Percentiles rank a stretch among this genome's conserved stretches.
Conservation (phyloP, 352 stramenopile genomes). For the Hyphochytrium catenoides region DNA sequence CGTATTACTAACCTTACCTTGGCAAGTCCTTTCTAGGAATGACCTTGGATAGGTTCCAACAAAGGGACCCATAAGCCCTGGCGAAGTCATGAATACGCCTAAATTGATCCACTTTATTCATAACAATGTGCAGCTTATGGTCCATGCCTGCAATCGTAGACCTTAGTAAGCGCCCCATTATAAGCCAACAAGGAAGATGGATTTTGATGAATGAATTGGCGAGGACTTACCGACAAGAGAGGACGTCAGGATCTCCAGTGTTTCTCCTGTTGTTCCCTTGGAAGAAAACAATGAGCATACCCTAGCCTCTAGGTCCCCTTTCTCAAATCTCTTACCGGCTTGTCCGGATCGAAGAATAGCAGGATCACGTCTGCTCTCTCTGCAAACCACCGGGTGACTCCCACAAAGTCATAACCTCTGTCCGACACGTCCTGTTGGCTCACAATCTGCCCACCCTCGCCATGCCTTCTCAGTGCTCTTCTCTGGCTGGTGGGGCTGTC, state of each 20-base stretch:
- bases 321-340: conserved; percentile 51
- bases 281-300: conserved; percentile 8
- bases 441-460: no score
- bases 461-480: no score
- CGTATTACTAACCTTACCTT: no score
- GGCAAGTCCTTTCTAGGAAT: conserved; percentile 98
- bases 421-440: conserved; percentile 17
- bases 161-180: no score
- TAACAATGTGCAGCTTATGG: conserved; percentile 98
- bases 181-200: no score
- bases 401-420: conserved; percentile 86
- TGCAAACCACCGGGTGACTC: conserved; percentile 92
- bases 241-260: conserved; percentile 88
- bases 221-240: conserved; percentile 76
- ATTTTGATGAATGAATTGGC: no score
- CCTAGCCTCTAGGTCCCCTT: no score
- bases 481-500: conserved; percentile 71
- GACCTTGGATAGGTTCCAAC: conserved; percentile 96
- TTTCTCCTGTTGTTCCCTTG: conserved; percentile 98
- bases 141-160: no score
- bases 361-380: conserved; percentile 96
- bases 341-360: conserved; percentile 99
- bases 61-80: conserved; percentile 92
- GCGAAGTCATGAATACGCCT: conserved; percentile 98
- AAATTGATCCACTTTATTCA: conserved; percentile 99